phyloP scores from a whole-genome alignment of 257 asterid genomes.

The Petunia secreta region DNA sequence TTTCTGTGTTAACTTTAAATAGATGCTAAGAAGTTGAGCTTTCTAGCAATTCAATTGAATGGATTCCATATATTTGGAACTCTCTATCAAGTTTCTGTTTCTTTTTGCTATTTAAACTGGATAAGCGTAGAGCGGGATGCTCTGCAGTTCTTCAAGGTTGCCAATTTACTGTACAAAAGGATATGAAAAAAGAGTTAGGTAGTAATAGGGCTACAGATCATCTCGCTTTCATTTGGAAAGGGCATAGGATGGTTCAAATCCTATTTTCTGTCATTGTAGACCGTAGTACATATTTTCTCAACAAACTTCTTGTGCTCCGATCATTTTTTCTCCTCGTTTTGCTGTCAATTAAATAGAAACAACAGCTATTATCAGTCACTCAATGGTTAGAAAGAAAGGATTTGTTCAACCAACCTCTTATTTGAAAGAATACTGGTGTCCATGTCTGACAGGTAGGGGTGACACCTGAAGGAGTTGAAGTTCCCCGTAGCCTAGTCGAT shows the following conservation, averaged over 20 bases:
- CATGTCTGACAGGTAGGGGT: conserved; percentile 79
- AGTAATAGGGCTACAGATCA: background rate
- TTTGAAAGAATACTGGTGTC: conserved; percentile 20
- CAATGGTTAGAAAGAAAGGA: background rate
- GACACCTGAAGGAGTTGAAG: conserved; percentile 99
- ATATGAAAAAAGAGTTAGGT: background rate
- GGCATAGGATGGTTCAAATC: background rate
- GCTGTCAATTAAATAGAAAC: conserved; percentile 3
- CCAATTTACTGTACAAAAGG: background rate
- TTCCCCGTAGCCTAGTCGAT: conserved; percentile 94
- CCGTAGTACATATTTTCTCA: background rate
- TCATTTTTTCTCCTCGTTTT: conserved; percentile 6
- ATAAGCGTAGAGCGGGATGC: conserved; percentile 4
- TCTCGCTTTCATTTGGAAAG: background rate
- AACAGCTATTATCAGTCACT: background rate
- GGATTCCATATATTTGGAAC: conserved; percentile 12
- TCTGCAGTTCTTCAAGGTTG: background rate
- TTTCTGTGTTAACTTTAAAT: background rate
- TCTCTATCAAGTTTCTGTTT: background rate
- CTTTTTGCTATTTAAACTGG: background rate
- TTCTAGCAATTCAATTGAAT: background rate
- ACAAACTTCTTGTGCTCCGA: background rate
- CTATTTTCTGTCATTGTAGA: background rate
- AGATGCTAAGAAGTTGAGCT: background rate
- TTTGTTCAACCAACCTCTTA: background rate